phyloP scores from a whole-genome alignment of 345 rosid genomes.

The Psidium friedrichsthalianum region DNA sequence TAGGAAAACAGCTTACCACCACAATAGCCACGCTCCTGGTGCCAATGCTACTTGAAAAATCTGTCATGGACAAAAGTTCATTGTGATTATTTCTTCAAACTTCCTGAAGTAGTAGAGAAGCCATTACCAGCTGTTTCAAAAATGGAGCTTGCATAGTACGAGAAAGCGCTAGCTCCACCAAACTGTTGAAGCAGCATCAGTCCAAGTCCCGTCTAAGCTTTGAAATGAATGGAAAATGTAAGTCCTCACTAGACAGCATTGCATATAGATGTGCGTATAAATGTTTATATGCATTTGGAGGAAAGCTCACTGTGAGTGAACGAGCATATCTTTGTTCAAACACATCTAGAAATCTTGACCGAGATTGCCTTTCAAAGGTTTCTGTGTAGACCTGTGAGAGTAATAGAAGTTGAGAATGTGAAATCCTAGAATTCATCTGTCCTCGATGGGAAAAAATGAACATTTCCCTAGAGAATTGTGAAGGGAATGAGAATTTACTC shows the following conservation, averaged over 20 bases:
- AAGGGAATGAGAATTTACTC: slow-evolving; percentile 9
- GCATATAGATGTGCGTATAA: not conserved
- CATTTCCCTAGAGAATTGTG: not conserved
- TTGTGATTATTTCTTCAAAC: not conserved
- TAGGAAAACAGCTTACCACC: slow-evolving; percentile 8
- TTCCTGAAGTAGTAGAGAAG: not conserved
- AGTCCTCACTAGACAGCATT: not conserved
- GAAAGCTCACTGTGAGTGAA: slow-evolving; percentile 34
- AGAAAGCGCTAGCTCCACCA: slow-evolving; percentile 32
- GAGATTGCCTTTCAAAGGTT: slow-evolving; percentile 13
- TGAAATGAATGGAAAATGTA: not conserved
- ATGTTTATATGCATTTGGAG: not conserved
- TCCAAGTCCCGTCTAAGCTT: slow-evolving; percentile 44
- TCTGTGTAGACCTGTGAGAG: slow-evolving; percentile 26
- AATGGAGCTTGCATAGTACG: slow-evolving; percentile 31
- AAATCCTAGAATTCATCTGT: not conserved
- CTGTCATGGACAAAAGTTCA: not conserved
- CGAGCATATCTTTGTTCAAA: slow-evolving; percentile 41
- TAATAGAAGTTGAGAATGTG: not conserved
- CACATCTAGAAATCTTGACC: slow-evolving; percentile 25
- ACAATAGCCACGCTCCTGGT: slow-evolving; percentile 23
- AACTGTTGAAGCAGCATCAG: slow-evolving; percentile 55
- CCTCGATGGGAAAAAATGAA: not conserved
- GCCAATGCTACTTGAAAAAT: slow-evolving; percentile 31
- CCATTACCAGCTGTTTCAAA: slow-evolving; percentile 42